Evolutionary conservation across 2,329 filamentous ascomycete species (phyloP), one percentile per base, ranked within the genome.

Genomic region (Ophiosphaerella narmari): DNA sequence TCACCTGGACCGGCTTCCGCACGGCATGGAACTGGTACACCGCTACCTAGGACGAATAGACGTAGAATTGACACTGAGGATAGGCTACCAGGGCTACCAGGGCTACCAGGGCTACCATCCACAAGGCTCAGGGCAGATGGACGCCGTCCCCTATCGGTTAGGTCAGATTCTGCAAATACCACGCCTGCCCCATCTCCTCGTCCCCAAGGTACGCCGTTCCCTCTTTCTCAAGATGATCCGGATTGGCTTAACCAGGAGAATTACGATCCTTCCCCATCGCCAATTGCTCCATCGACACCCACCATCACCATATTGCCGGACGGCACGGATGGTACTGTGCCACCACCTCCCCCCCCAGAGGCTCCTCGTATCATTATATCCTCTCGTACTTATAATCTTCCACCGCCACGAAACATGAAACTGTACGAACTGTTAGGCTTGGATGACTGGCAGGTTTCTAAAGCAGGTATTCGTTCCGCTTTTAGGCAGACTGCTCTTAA

Each of bases 161-260:
- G 38, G 21, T 39, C 24, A 8, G 39, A 50, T 12, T 43, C 34
- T 13, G 49, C 43, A 1, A 61, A 62, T 32, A 39, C 46, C 8
- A 54, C 54, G 18, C 53, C 60, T 11, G 13, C 36, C 13, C 46
- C 55, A 4, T 56, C 55, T 24, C 56, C 55, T 1, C 50, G 37
- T 24, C n/a, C 40, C 2, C 43, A 49, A 5, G 42, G 46, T 16
- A 53, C 36, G 0, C 62, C 63, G 0, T 65, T 57, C 9, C 31
- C 48, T 0, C 44, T 48, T 36, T 54, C 52, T 1, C 32, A 38
- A 5, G 43, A 33, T 1, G 63, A 66, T 31, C 52, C 54, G 1
- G 32, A 46, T 24, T 63, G 61, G 62, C 50, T 49, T 13, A 41
- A 62, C 16, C 13, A 36, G 9, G 63, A 66, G 37, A 66, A 66